Evolutionary conservation across 495 filamentous ascomycete genomes (phyloP).

Genomic region (Penicillium steckii): DNA sequence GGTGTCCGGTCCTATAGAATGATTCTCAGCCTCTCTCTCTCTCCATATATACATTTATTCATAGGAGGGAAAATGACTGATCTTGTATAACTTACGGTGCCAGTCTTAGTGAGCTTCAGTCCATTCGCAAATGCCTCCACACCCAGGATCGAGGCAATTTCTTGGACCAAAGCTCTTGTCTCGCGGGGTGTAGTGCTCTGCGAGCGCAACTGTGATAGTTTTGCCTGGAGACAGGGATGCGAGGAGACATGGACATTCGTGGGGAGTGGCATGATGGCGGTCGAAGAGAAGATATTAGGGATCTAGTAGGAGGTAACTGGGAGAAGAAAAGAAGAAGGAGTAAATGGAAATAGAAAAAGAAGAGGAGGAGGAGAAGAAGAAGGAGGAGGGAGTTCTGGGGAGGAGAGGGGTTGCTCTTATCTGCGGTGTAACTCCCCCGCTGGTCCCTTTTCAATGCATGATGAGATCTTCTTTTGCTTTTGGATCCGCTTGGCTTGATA

Average conservation of each 20-base stretch:
- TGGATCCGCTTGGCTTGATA: too few species aligned
- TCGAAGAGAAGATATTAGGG: too few species aligned
- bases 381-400: slow-evolving; percentile 7
- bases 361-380: slow-evolving; percentile 8
- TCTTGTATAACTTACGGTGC: slow-evolving; percentile 30
- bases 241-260: slow-evolving; percentile 69
- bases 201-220: slow-evolving; percentile 86
- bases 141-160: slow-evolving; percentile 79
- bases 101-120: slow-evolving; percentile 49
- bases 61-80: too few species aligned
- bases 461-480: too few species aligned
- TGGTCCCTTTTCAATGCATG: too few species aligned
- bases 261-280: slow-evolving; percentile 33
- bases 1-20: slow-evolving; percentile 64
- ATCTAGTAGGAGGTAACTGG: too few species aligned
- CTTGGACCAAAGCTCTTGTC: slow-evolving; percentile 77
- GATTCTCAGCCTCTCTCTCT: background rate
- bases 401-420: slow-evolving; percentile 13
- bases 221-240: slow-evolving; percentile 84
- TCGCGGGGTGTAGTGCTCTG: slow-evolving; percentile 65
- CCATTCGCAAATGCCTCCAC: slow-evolving; percentile 74
- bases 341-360: slow-evolving; percentile 1
- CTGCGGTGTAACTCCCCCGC: slow-evolving; percentile 7
- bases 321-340: background rate
- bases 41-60: too few species aligned